phyloP scores from a whole-genome alignment of 805 yeast species.

The Yamadazyma scolyti region DNA sequence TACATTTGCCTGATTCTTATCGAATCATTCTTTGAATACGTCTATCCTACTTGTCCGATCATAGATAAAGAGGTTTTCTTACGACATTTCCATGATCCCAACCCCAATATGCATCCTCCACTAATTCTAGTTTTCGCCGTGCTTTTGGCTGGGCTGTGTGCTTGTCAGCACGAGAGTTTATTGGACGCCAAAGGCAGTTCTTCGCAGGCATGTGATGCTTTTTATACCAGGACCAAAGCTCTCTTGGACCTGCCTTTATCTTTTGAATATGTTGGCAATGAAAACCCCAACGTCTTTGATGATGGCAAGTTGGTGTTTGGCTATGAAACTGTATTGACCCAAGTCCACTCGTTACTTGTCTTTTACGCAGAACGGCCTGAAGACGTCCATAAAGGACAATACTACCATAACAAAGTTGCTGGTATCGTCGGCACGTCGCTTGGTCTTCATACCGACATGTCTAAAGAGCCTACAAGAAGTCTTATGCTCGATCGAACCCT shows the following conservation, averaged over 20 bases:
- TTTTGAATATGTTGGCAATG: too few species aligned
- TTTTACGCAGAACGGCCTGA: conserved; percentile 10
- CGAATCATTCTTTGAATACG: conserved; percentile 55
- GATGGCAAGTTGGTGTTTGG: too few species aligned
- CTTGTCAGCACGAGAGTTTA: too few species aligned
- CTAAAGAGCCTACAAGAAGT: background rate
- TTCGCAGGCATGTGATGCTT: background rate
- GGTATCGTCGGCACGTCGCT: conserved; percentile 2
- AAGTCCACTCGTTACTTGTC: conserved; percentile 7
- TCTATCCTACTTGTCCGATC: conserved; percentile 70
- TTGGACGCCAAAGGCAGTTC: too few species aligned
- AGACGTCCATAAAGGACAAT: conserved; percentile 8
- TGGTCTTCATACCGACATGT: conserved; percentile 9
- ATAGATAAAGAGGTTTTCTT: conserved; percentile 60
- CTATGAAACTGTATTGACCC: conserved; percentile 11
- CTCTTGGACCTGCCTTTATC: conserved; percentile 1
- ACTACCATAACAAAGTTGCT: conserved; percentile 6
- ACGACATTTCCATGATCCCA: conserved; percentile 49
- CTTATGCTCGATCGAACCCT: background rate
- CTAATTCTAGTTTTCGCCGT: conserved; percentile 59
- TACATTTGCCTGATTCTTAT: conserved; percentile 59
- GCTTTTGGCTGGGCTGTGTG: too few species aligned
- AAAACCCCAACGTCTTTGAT: too few species aligned
- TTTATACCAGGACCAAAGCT: background rate
- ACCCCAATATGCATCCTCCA: conserved; percentile 60